Base-by-base conservation (phyloP, 1,284 basidiomycete species). In the Cryptococcus depauperatus region DNA sequence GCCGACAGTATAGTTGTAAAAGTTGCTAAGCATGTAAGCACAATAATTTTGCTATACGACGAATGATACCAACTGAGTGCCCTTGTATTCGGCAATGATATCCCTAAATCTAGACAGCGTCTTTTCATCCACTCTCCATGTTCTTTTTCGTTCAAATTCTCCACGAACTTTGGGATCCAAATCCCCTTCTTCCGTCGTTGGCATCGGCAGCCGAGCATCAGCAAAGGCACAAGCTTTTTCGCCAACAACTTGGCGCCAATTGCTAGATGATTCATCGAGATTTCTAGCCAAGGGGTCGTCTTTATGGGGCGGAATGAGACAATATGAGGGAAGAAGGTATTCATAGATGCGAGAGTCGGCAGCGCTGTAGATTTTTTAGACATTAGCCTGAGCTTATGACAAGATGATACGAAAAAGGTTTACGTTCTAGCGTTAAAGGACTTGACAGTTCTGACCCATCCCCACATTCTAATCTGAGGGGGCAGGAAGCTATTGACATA, bases 291-390 rank as follows among this genome's bases (percentile, higher is more conserved):
- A 75, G 4, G 78, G 76, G 37, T 82, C 81, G 18, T 75, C 78
- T 1, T 88, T 85, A 62, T 84, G 85, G 2, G 95, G 91, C 2
- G 93, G 92, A 16, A 98, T 77, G 48, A 98, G 80, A 38, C 93
- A 79, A 69, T 97, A 96, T 1, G 89, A 85, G 0, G 95, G 95
- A 56, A 99, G 83, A 69, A 89, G 87, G 69, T 98, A 98, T 38
- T 93, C 93, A 74, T 98, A 98, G 71, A 89, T 86, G 48, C 93
- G 79, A 55, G 89, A 92, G 67, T 96, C 92, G 70, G 90, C 93
- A 1, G 80, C 76, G 44, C 87, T 90, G 39, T 26, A 46, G 37
- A 30, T n/a, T n/a, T 22, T 16, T 14, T 5, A 14, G 9, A 8
- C 22, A 19, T 37, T 22, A 37, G 35, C 35, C 35, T 16, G 7